Evolutionary conservation across 441 rosid species (phyloP).

Genomic region (Rhodomyrtus psidioides): DNA sequence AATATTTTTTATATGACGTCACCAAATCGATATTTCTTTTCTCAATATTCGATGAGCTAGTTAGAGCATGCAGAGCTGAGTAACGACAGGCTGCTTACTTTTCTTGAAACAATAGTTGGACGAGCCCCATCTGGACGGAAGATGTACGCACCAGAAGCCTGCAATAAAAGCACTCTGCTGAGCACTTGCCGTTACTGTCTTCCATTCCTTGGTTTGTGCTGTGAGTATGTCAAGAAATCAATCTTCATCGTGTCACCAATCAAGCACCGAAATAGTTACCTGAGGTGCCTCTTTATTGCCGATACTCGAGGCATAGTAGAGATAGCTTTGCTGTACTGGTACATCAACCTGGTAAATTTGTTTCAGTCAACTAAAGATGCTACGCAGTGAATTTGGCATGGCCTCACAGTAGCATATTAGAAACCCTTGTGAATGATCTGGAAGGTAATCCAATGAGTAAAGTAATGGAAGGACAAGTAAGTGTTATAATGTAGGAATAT

Average conservation of each 20-base stretch:
- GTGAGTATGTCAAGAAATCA: too few species aligned
- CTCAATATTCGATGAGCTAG: not conserved
- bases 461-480: too few species aligned
- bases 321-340: conserved; percentile 63
- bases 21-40: not conserved
- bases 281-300: conserved; percentile 1
- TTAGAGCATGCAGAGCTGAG: not conserved
- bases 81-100: conserved; percentile 31
- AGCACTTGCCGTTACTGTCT: too few species aligned
- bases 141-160: conserved; percentile 79
- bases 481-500: too few species aligned
- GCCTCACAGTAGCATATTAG: too few species aligned
- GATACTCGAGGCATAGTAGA: conserved; percentile 52
- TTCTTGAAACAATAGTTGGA: conserved; percentile 44
- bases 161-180: conserved; percentile 2
- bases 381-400: too few species aligned
- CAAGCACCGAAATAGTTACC: conserved; percentile 11
- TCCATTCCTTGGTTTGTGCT: too few species aligned
- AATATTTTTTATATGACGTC: too few species aligned
- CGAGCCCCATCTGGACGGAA: conserved; percentile 55
- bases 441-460: too few species aligned
- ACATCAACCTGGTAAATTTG: conserved; percentile 47
- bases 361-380: not conserved
- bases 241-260: too few species aligned
- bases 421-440: too few species aligned